Base-by-base conservation (phyloP, 768 basidiomycete genomes). In the Boletus patriciae region DNA sequence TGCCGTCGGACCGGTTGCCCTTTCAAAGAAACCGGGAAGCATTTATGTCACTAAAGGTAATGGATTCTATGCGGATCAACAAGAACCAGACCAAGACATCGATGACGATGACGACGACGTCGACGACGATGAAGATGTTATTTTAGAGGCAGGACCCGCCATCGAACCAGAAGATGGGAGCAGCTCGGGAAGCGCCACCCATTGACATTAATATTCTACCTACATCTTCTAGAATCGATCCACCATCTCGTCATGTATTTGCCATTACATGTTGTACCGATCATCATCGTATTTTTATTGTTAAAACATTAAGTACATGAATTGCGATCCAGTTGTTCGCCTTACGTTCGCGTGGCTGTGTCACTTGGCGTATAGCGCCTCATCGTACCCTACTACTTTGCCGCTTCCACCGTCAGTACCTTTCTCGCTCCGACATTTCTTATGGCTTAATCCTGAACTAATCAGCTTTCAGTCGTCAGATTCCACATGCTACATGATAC, bases 61-160 rank as follows among this genome's bases (percentile, higher is more conserved):
- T 11, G 63, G 64, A 36, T 74, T 78, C 40, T 73, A 74, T 29
- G 70, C 77, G 15, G 70, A 76, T 18, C 73, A 74, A 15, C 77
- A 79, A 34, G 79, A 79, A 33, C 86, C 88, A 62, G 84, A 80
- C 23, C 86, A 90, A 60, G 73, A 79, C 36, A 76, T 77, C 31
- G 88, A 88, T 60, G 83, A 80, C 18, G 88, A 88, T 60, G 73
- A 79, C n/a, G 78, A 79, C n/a, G 78, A 79, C n/a, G 78, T 79
- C n/a, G 78, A 79, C 25, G 78, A 80, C 29, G 87, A 90, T 62
- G 83, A 80, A 19, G 88, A 91, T 62, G 71, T 91, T 23, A 87
- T 91, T 64, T 73, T 91, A 63, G 89, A 90, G 73, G 81, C 86
- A 19, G 89, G 89, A 1, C 88, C 89, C 4, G 79, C 82, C n/a